These are phyloP conservation scores for Lactarius quietus DNA, from an alignment of 768 basidiomycete species.

Conservation along the genomic window DNA sequence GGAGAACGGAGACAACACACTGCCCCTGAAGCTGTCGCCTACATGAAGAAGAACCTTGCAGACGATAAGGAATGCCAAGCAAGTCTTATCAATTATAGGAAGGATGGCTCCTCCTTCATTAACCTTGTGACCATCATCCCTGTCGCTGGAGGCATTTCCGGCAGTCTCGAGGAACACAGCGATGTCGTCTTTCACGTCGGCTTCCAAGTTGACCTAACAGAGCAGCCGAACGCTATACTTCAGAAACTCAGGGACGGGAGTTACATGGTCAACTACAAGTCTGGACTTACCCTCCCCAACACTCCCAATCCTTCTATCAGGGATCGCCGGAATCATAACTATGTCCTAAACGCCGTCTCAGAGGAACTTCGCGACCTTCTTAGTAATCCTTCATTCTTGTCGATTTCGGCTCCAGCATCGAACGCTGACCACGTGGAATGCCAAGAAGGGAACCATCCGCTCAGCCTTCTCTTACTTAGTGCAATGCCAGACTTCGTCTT, in stretches of 20 bases:
- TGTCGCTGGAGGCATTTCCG: constrained; percentile 56
- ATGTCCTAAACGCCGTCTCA: constrained; percentile 41
- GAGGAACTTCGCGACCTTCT: constrained; percentile 51
- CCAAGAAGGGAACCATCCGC: constrained; percentile 41
- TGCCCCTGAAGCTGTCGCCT: constrained; percentile 61
- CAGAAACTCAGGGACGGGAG: constrained; percentile 75
- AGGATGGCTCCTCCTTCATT: constrained; percentile 80
- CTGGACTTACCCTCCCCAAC: constrained; percentile 25
- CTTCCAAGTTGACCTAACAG: constrained; percentile 91
- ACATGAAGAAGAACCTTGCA: constrained; percentile 60
- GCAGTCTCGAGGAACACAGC: constrained; percentile 49
- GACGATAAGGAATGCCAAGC: constrained; percentile 88
- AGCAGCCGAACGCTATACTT: constrained; percentile 81
- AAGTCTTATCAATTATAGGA: constrained; percentile 82
- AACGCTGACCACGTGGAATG: constrained; percentile 28
- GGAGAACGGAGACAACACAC: constrained; percentile 57
- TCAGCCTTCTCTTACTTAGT: constrained; percentile 61
- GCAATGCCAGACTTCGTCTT: constrained; percentile 76
- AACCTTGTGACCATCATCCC: constrained; percentile 94
- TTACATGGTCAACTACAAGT: constrained; percentile 62
- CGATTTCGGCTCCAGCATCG: constrained; percentile 26
- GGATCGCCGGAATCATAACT: constrained; percentile 35
- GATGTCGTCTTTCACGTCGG: constrained; percentile 87
- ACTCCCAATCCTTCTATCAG: constrained; percentile 26
- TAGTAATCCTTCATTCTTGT: constrained; percentile 44